Evolutionary conservation across 768 basidiomycete genomes (phyloP), one percentile per base, ranked within the genome.

Genomic region (Pisolithus sp.): DNA sequence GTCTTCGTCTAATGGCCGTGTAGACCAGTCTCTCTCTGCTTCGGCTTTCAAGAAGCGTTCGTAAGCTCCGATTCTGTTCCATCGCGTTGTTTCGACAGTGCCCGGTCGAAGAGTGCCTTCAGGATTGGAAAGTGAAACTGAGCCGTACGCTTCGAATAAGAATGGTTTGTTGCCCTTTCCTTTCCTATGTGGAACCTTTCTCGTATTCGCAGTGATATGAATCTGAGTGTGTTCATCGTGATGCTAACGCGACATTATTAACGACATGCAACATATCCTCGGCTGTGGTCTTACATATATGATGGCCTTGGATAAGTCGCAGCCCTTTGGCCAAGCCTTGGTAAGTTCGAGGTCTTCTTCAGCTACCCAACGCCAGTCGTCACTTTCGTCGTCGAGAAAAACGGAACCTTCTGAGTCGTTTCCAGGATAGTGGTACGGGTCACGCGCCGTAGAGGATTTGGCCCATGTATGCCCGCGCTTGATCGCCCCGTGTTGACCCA

Each of bases 261-360:
- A 48, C 23, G 7, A 13, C 38, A 8, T 4, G 12, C 39, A 18
- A 24, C 8, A 15, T 20, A n/a, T 13, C 9, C 28, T 17, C 34
- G 21, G 17, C 7, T 24, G 12, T 43, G 24, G 47, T 73, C 83
- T 53, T 59, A 88, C 86, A 60, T 86, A 88, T 50, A 83, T 65
- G 34, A 88, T 77, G 1, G 74, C 86, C 10, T 77, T 53, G 34
- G 63, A 51, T 7, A 69, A 73, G 44, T 73, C 73, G 2, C 67
- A 68, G 0, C 69, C 67, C 4, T 70, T 66, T 0, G 75, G 73
- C 83, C 85, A 89, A 4, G 78, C 78, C 58, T 81, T 77, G 7
- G 62, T 73, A 13, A 88, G 62, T 0, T 77, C 77, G 45, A 78
- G 75, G 54, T 86, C 85, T 59, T 85, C 82, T 60, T 88, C 86